Base-by-base conservation (phyloP, 495 filamentous ascomycete genomes). In the Trichoderma reesei region DNA sequence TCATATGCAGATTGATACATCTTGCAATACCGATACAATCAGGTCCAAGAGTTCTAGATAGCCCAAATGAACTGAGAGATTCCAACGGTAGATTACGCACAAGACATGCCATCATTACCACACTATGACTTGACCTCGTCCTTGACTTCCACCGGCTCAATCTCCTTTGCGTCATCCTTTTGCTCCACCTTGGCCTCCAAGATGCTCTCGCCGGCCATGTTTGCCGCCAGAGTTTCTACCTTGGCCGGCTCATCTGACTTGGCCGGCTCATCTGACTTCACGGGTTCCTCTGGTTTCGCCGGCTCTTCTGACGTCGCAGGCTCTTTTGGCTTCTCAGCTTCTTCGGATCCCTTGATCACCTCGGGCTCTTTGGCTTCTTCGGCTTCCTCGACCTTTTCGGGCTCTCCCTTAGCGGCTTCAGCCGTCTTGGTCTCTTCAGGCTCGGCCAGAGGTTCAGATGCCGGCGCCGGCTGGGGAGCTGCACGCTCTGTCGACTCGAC, bases 151-250 rank as follows among this genome's bases (percentile, higher is more conserved):
- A 71, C 72, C 5, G 70, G 69, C 66, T 76, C 72, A 42, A 75
- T 75, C 60, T 71, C 67, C 51, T 73, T 68, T 5, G 67, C 61
- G 2, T 71, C 64, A 14, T 67, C 72, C 33, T 71, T 69, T 67
- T 75, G 73, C 65, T 74, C 67, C 61, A 79, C 66, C 20, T 71
- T 68, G 59, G 77, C 78, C 64, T 72, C 68, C 46, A 79, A 63
- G 34, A 81, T 71, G 1, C 80, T 71, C 70, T 86, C 85, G 46
- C 83, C 84, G 11, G 84, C 81, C n/a, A 73, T 79, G 65, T 85
- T 85, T 62, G 80, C 81, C 62, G 75, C 81, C 3, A 85, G 68
- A 1, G 80, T 72, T 67, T 34, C 36, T 61, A 20, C 36, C 59
- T 74, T 74, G 5, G 65, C 51, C 3, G 51, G 71, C 48, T 70